Evolutionary conservation across 257 asterid genomes (phyloP).

Genomic region (Ophiorrhiza pumila): DNA sequence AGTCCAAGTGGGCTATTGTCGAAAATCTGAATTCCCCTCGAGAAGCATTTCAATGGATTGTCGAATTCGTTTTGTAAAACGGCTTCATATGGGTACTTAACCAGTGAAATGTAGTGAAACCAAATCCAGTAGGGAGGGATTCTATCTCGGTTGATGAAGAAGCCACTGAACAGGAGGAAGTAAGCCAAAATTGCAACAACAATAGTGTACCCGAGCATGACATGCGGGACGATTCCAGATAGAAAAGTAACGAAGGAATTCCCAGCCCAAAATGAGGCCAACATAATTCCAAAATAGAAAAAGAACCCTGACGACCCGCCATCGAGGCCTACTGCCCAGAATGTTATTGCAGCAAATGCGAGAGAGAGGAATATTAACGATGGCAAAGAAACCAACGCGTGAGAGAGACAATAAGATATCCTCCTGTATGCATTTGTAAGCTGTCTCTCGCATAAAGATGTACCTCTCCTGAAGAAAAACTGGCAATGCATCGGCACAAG

Average conservation of each 20-base stretch:
- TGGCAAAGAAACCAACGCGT: conserved; percentile 54
- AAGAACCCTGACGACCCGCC: conserved; percentile 50
- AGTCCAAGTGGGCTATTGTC: conserved; percentile 54
- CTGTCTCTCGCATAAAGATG: conserved; percentile 75
- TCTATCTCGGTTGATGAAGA: conserved; percentile 69
- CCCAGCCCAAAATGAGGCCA: conserved; percentile 82
- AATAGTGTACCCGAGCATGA: conserved; percentile 75
- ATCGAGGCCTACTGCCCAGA: conserved; percentile 70
- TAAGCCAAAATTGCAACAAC: conserved; percentile 70
- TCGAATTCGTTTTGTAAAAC: conserved; percentile 65
- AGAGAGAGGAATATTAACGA: conserved; percentile 47
- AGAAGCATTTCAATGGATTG: conserved; percentile 58
- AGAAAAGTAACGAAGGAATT: conserved; percentile 74
- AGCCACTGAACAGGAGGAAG: conserved; percentile 70
- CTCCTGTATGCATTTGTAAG: conserved; percentile 66
- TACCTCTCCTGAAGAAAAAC: conserved; percentile 69
- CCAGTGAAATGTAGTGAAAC: conserved; percentile 75
- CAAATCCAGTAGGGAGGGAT: conserved; percentile 85
- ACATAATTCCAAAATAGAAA: conserved; percentile 52
- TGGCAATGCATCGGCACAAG: conserved; percentile 75
- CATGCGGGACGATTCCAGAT: conserved; percentile 73
- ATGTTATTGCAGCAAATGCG: conserved; percentile 55
- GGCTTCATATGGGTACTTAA: conserved; percentile 80
- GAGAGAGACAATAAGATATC: conserved; percentile 64
- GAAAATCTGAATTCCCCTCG: conserved; percentile 62